These are phyloP conservation scores for Cocos nucifera DNA, from an alignment of 176 grass and related monocot species.

Conservation along the genomic window DNA sequence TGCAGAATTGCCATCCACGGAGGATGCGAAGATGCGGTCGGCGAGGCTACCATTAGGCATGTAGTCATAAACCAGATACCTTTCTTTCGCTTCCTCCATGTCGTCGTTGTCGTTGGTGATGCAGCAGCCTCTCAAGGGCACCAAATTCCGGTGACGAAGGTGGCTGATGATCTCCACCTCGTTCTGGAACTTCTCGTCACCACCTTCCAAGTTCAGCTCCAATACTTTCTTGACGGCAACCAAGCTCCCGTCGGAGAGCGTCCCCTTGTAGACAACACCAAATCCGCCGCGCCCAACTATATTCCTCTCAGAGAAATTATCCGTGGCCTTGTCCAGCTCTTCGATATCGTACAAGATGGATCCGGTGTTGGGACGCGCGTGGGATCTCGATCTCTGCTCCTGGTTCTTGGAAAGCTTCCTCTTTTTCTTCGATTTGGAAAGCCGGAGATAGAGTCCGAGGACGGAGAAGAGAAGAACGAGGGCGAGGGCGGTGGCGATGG, in stretches of 20 bases:
- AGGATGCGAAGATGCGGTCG: slow-evolving; percentile 46
- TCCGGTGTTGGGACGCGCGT: slow-evolving; percentile 65
- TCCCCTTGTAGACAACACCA: slow-evolving; percentile 69
- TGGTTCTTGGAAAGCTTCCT: slow-evolving; percentile 2
- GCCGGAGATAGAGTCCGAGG: slow-evolving; percentile 31
- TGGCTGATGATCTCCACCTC: slow-evolving; percentile 92
- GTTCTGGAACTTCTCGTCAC: slow-evolving; percentile 83
- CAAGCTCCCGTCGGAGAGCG: slow-evolving; percentile 44
- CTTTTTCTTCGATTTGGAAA: slow-evolving; percentile 2
- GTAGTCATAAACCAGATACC: slow-evolving; percentile 84
- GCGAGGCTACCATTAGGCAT: slow-evolving; percentile 81
- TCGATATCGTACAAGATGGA: slow-evolving; percentile 63
- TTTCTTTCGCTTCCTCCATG: slow-evolving; percentile 47
- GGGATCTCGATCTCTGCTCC: slow-evolving; percentile 22
- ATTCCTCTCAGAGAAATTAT: slow-evolving; percentile 49
- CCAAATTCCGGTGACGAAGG: slow-evolving; percentile 79
- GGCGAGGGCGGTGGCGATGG: slow-evolving; percentile 27
- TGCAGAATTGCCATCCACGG: neutral
- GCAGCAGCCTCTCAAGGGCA: slow-evolving; percentile 75
- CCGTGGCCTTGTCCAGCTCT: slow-evolving; percentile 63
- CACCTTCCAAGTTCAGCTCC: slow-evolving; percentile 49
- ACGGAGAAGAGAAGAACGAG: slow-evolving; percentile 7
- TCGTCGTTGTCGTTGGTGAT: slow-evolving; percentile 41
- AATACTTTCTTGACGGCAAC: slow-evolving; percentile 90
- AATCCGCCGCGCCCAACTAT: slow-evolving; percentile 83